These are phyloP conservation scores for Yamadazyma akitaensis DNA, from an alignment of 805 yeast genomes.

Conservation along the genomic window DNA sequence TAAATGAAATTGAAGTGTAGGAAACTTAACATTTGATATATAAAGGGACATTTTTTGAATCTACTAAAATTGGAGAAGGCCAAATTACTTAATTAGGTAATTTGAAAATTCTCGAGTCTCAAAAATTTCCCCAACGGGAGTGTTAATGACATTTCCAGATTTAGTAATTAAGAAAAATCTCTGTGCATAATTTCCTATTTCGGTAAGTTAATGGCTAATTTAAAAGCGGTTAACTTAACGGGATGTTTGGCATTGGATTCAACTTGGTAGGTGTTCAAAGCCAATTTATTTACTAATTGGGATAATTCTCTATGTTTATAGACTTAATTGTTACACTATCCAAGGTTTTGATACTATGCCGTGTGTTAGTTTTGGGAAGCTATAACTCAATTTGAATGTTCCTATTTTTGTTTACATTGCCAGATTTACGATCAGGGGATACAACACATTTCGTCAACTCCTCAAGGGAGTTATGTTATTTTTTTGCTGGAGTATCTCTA, in stretches of 20 bases:
- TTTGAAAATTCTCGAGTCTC: neutral
- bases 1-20: neutral
- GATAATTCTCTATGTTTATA: neutral
- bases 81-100: constrained; percentile 7
- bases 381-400: neutral
- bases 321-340: neutral
- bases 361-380: neutral
- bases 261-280: constrained; percentile 2
- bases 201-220: constrained; percentile 4
- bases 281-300: constrained; percentile 4
- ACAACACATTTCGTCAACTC: too few species aligned
- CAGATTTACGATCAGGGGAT: too few species aligned
- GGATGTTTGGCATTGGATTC: constrained; percentile 1
- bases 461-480: too few species aligned
- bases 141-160: constrained; percentile 1
- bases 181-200: constrained; percentile 3
- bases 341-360: neutral
- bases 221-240: neutral
- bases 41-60: constrained; percentile 6
- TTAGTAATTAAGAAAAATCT: neutral
- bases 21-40: constrained; percentile 7
- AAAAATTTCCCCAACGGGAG: constrained; percentile 6
- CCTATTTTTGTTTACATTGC: neutral
- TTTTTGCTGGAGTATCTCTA: too few species aligned
- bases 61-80: constrained; percentile 3